Percentiles rank a stretch among this genome's conserved stretches.
These are phyloP conservation scores for Sedum album DNA, from an alignment of 164 flowering plant species.

Conservation along the genomic window DNA sequence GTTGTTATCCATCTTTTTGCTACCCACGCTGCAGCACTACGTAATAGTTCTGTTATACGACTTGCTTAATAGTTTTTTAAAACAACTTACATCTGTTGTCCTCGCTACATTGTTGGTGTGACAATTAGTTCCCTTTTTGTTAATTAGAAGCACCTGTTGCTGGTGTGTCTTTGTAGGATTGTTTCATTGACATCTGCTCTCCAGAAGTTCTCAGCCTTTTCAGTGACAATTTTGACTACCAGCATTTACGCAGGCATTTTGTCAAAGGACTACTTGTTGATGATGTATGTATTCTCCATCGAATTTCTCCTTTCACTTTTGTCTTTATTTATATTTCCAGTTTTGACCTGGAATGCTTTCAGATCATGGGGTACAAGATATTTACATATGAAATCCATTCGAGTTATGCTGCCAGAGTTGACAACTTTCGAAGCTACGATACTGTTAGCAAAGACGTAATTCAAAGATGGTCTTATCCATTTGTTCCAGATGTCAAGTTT, in stretches of 20 bases:
- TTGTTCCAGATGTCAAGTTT: constrained; percentile 83
- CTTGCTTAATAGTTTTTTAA: too few species aligned
- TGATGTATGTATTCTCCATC: constrained; percentile 56
- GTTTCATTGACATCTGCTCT: constrained; percentile 92
- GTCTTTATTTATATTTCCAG: not conserved
- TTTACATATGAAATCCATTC: constrained; percentile 84
- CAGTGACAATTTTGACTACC: constrained; percentile 96
- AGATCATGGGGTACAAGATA: constrained; percentile 96
- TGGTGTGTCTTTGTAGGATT: constrained; percentile 63
- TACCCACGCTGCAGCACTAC: not conserved
- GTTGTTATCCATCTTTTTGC: not conserved
- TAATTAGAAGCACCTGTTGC: not conserved
- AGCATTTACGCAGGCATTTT: constrained; percentile 95
- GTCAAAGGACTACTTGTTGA: constrained; percentile 89
- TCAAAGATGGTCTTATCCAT: constrained; percentile 93
- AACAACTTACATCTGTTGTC: too few species aligned
- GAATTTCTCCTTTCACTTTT: not conserved
- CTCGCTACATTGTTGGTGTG: too few species aligned
- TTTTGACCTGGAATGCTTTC: constrained; percentile 17
- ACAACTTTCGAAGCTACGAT: constrained; percentile 87
- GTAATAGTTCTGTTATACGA: not conserved
- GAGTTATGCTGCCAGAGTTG: constrained; percentile 89
- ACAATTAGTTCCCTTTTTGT: not conserved
- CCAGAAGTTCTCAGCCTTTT: constrained; percentile 89
- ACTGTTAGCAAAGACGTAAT: constrained; percentile 85